Evolutionary conservation across 148 eudicot species (phyloP).

Genomic region (Bassia scoparia): DNA sequence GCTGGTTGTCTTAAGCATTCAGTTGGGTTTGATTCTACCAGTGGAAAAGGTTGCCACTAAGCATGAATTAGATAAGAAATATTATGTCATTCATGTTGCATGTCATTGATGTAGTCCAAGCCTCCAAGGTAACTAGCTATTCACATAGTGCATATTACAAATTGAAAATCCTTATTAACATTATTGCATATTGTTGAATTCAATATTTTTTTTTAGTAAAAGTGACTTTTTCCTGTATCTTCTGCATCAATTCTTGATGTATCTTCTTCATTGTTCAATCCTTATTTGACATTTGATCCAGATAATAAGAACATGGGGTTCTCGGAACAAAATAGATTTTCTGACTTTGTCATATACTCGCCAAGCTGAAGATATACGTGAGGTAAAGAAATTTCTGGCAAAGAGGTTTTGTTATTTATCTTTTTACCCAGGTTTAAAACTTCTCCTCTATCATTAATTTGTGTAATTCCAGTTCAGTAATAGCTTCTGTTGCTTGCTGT

Average conservation of each 20-base stretch:
- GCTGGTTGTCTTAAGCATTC: neutral
- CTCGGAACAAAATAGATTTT: slow-evolving; percentile 84
- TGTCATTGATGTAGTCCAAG: neutral
- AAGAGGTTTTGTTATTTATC: too few relatives aligned
- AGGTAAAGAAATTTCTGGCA: slow-evolving; percentile 46
- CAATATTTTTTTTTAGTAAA: too few relatives aligned
- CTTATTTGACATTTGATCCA: slow-evolving; percentile 28
- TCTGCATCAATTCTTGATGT: neutral
- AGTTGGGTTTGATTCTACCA: neutral
- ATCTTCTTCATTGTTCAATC: neutral
- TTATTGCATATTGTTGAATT: too few relatives aligned
- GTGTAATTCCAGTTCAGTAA: neutral
- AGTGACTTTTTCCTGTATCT: neutral
- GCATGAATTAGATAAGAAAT: too few relatives aligned
- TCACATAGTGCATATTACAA: too few relatives aligned
- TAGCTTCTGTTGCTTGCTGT: slow-evolving; percentile 10
- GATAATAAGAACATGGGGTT: slow-evolving; percentile 91
- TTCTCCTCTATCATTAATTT: neutral
- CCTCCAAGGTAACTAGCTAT: too few relatives aligned
- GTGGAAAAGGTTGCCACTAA: neutral
- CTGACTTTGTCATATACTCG: slow-evolving; percentile 86
- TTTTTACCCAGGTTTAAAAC: too few relatives aligned
- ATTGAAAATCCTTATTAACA: too few relatives aligned
- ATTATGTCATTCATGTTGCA: neutral
- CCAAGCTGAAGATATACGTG: slow-evolving; percentile 95